Conservation (phyloP, 352 stramenopile genomes). For the Blastocystis sp. region DNA sequence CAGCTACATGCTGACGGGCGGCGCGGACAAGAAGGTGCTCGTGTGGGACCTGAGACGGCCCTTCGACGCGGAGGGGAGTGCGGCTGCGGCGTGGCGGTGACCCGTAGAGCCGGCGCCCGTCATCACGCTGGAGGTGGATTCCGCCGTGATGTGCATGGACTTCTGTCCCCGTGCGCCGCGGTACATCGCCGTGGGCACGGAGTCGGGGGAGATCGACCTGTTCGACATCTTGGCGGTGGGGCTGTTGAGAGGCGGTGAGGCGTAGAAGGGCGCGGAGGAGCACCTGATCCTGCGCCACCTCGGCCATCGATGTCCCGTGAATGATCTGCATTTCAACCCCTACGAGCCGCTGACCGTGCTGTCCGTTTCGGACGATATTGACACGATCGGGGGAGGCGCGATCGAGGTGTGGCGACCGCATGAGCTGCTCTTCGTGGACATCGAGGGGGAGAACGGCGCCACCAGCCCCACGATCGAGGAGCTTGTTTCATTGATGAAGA, state of each 20-base stretch:
- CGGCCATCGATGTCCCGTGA: constrained; percentile 15
- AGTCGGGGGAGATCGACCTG: constrained; percentile 40
- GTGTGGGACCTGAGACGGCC: constrained; percentile 29
- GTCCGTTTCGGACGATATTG: constrained; percentile 30
- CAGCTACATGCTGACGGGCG: constrained; percentile 31
- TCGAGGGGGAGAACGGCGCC: background rate
- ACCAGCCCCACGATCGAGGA: background rate
- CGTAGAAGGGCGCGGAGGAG: constrained; percentile 22
- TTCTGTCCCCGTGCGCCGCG: constrained; percentile 22
- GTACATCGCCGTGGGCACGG: constrained; percentile 43
- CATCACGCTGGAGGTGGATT: constrained; percentile 34
- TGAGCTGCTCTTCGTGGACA: constrained; percentile 29
- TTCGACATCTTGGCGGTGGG: constrained; percentile 23
- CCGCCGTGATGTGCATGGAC: constrained; percentile 44
- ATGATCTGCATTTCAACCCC: constrained; percentile 40
- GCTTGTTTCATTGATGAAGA: constrained; percentile 18
- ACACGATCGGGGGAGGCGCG: constrained; percentile 14
- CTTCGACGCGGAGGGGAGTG: background rate
- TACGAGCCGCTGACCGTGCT: constrained; percentile 23
- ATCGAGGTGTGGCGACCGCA: constrained; percentile 47
- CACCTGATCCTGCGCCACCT: constrained; percentile 39
- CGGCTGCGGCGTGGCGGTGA: background rate
- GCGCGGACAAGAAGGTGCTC: constrained; percentile 41
- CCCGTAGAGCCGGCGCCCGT: background rate
- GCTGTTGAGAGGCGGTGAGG: background rate